Evolutionary conservation across 1,139 yeast genomes (phyloP).

Genomic region (Arxiozyma bovina): DNA sequence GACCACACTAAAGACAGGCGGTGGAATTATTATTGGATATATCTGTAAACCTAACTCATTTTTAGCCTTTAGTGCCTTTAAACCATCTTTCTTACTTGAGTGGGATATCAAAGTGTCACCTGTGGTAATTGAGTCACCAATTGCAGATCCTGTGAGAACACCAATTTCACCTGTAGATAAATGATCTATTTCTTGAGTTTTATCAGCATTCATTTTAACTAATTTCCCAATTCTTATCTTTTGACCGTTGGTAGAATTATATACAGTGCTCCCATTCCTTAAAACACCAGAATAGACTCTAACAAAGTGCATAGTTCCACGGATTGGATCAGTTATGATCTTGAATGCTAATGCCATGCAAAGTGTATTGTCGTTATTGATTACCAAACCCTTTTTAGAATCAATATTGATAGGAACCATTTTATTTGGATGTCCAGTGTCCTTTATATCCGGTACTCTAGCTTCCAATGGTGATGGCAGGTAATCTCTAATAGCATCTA

Average conservation of each 20-base stretch:
- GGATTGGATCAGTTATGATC: slow-evolving; percentile 73
- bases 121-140: slow-evolving; percentile 54
- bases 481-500: slow-evolving; percentile 71
- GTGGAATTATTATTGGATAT: slow-evolving; percentile 77
- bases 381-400: slow-evolving; percentile 39
- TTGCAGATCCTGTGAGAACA: slow-evolving; percentile 43
- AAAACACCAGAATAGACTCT: slow-evolving; percentile 80
- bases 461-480: slow-evolving; percentile 77
- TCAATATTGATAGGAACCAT: slow-evolving; percentile 36
- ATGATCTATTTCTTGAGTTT: slow-evolving; percentile 57
- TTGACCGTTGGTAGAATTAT: slow-evolving; percentile 63
- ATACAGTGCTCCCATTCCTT: slow-evolving; percentile 49
- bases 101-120: slow-evolving; percentile 81
- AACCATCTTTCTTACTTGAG: slow-evolving; percentile 41
- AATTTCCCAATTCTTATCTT: slow-evolving; percentile 59
- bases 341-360: slow-evolving; percentile 86
- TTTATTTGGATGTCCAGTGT: slow-evolving; percentile 9
- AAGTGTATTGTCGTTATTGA: slow-evolving; percentile 48
- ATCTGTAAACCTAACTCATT: slow-evolving; percentile 45
- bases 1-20: slow-evolving; percentile 83
- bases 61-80: slow-evolving; percentile 32
- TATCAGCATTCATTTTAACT: slow-evolving; percentile 81
- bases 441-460: slow-evolving; percentile 45
- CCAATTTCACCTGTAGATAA: slow-evolving; percentile 81
- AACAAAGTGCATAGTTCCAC: slow-evolving; percentile 79